These are phyloP conservation scores for Linum lewisii DNA, from an alignment of 345 rosid genomes.

Conservation along the genomic window DNA sequence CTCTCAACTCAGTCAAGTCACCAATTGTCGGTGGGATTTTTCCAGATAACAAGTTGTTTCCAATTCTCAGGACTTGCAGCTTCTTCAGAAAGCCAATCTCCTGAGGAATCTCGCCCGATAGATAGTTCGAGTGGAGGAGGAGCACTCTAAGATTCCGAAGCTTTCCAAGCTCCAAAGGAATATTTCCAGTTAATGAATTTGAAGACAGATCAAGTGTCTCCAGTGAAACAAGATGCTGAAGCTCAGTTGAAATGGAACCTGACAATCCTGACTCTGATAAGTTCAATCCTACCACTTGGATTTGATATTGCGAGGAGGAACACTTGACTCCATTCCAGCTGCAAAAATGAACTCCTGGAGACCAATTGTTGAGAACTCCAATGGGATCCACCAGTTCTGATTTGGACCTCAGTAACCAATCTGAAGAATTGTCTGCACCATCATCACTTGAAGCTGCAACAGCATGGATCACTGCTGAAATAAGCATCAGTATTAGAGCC, in stretches of 20 bases:
- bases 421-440: constrained; percentile 28
- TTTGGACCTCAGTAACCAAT: constrained; percentile 47
- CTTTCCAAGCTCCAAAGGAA: constrained; percentile 55
- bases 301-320: constrained; percentile 29
- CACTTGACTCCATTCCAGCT: constrained; percentile 70
- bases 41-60: constrained; percentile 53
- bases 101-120: constrained; percentile 60
- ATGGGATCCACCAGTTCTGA: constrained; percentile 39
- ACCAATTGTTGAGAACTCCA: constrained; percentile 50
- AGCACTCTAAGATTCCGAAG: constrained; percentile 52
- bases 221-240: constrained; percentile 42
- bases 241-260: constrained; percentile 42
- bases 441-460: constrained; percentile 14
- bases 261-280: constrained; percentile 53
- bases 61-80: constrained; percentile 55
- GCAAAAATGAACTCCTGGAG: constrained; percentile 32
- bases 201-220: constrained; percentile 56
- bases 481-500: constrained; percentile 22
- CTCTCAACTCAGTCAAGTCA: constrained; percentile 51
- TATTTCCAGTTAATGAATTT: constrained; percentile 45
- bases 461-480: constrained; percentile 14
- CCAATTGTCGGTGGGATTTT: constrained; percentile 42
- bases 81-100: constrained; percentile 47
- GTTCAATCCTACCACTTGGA: constrained; percentile 40
- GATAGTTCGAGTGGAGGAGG: constrained; percentile 51